These are phyloP conservation scores for Akanthomyces lecanii DNA, from an alignment of 2,329 filamentous ascomycete species.

Conservation along the genomic window DNA sequence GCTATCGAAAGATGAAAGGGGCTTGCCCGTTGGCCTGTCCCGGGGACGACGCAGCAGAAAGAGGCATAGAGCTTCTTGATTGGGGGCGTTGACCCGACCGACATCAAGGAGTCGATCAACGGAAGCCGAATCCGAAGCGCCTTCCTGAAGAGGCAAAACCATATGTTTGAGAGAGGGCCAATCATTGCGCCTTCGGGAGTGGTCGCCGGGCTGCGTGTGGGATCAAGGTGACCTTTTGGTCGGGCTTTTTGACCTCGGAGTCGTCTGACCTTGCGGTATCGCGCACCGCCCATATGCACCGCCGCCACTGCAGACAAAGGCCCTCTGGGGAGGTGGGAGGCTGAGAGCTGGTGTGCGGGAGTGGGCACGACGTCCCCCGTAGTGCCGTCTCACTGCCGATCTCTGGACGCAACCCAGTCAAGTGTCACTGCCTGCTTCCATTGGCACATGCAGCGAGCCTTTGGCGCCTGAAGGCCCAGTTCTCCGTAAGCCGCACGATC, in stretches of 20 bases:
- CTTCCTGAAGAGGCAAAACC: conserved; percentile 7
- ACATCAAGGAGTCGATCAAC: background rate
- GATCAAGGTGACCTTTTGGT: background rate
- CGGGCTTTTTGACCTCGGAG: background rate
- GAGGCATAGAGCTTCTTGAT: background rate
- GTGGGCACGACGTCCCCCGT: background rate
- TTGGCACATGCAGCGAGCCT: background rate
- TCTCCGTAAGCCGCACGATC: conserved; percentile 7
- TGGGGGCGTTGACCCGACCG: background rate
- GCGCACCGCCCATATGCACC: background rate
- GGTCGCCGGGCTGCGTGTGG: background rate
- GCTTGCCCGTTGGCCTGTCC: background rate
- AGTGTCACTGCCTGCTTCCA: background rate
- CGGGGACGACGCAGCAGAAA: background rate
- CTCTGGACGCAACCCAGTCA: conserved; percentile 3
- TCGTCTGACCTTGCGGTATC: background rate
- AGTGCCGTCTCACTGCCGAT: conserved; percentile 6
- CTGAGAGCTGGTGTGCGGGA: background rate
- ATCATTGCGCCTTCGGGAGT: conserved; percentile 10
- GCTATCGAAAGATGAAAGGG: background rate
- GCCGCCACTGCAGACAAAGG: too few relatives aligned
- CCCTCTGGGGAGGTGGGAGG: background rate
- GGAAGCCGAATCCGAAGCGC: conserved; percentile 1
- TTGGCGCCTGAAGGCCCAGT: background rate
- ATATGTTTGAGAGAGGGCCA: background rate